phyloP scores from a whole-genome alignment of 371 early-diverging fungal genomes.

The Sporodiniella umbellata region DNA sequence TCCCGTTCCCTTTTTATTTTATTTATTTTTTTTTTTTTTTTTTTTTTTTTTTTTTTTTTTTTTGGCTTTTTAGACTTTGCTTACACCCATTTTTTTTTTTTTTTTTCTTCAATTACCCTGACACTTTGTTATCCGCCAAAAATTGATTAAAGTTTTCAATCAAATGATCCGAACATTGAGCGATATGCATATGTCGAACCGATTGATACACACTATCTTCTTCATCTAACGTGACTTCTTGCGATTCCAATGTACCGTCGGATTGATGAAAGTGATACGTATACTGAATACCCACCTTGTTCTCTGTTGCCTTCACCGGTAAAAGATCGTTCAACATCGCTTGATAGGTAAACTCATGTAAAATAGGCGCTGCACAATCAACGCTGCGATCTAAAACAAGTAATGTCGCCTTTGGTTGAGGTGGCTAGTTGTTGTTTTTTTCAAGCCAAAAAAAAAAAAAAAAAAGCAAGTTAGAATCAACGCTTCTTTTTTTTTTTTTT shows the following conservation, averaged over 20 bases:
- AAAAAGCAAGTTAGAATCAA: background rate
- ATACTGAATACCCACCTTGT: slow-evolving; percentile 59
- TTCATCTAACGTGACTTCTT: slow-evolving; percentile 67
- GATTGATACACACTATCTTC: slow-evolving; percentile 75
- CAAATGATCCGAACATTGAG: slow-evolving; percentile 84
- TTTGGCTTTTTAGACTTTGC: no score
- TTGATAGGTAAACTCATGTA: slow-evolving; percentile 97
- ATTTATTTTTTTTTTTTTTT: slow-evolving; percentile 11
- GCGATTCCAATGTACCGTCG: slow-evolving; percentile 44
- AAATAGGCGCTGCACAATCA: slow-evolving; percentile 82
- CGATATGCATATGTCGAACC: slow-evolving; percentile 92
- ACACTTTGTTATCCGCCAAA: slow-evolving; percentile 54
- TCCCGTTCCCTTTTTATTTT: slow-evolving; percentile 13
- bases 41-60: background rate
- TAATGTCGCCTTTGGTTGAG: slow-evolving; percentile 69
- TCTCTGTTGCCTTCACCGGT: slow-evolving; percentile 59
- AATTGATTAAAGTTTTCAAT: slow-evolving; percentile 82
- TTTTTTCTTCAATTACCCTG: slow-evolving; percentile 28
- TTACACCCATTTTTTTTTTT: slow-evolving; percentile 7
- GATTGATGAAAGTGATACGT: slow-evolving; percentile 52
- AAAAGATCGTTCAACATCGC: slow-evolving; percentile 90
- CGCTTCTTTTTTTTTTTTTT: no score
- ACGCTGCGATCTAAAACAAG: slow-evolving; percentile 88
- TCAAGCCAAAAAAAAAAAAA: slow-evolving; percentile 24
- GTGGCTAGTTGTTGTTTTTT: slow-evolving; percentile 40